Base-by-base conservation (phyloP, 1,139 yeast species). In the Scheffersomyces titani region DNA sequence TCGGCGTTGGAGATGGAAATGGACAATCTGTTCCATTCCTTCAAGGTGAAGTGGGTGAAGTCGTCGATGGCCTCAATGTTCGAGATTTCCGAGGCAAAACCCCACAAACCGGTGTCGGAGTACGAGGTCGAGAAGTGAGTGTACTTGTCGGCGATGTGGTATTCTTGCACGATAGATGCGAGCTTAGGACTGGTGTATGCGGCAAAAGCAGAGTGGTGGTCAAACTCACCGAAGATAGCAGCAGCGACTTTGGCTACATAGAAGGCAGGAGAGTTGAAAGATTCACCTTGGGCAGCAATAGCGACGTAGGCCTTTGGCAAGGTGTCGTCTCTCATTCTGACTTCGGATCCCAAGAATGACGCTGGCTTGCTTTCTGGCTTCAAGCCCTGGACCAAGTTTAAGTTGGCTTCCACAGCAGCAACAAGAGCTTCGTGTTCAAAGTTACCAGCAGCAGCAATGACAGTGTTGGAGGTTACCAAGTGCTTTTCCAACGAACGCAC, bases 261-360 rank as follows among this genome's bases (percentile, higher is more conserved):
- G 78, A 81, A 88, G 67, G 88, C 83, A 64, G 89, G 86, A 56
- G 93, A 86, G 61, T 69, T 70, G 52, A 81, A 61, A 52, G 87
- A 79, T 75, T 88, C 93, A 77, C 92, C 92, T 69, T 85, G 82
- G 59, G 82, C 93, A 59, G 91, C 92, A 65, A 90, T 80, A 58
- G 92, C 77, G 65, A 89, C 80, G 81, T 88, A 88, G 59, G 94
- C 94, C 73, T 86, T 84, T 71, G 93, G 91, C 72, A 88, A 73
- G 65, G 92, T 89, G 75, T 90, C 96, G 71, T 90, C 96, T 86
- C 96, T 88, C 81, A 89, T 78, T 83, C 92, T 87, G 64, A 89
- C 87, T 74, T 90, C 96, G 55, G 94, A 89, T 70, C 96, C 96
- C 73, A 89, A 82, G 84, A 89, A 89, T 51, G 85, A 71, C 59